Base-by-base conservation (phyloP, 306 rosid species). In the Rosa lucieae region DNA sequence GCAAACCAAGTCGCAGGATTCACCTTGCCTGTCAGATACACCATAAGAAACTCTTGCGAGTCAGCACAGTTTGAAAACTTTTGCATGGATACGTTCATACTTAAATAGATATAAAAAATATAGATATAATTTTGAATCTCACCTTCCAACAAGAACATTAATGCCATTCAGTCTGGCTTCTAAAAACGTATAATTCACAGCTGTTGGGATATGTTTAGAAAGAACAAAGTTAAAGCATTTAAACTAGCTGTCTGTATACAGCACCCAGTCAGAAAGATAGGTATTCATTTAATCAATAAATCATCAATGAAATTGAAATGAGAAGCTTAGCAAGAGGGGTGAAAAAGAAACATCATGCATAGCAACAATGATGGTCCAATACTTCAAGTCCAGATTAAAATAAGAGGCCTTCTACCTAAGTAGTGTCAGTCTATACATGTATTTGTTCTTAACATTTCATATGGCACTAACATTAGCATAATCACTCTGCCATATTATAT, bases 1-100 rank as follows among this genome's bases (percentile, higher is more conserved):
- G 95, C 99, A 94, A 86, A 86, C 95, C 56, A 91, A 85, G 83
- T 89, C 87, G 37, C 97, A 94, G 40, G 99, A 88, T 86, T 94
- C 92, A 53, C 95, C 97, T 89, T 82, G 97, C 82, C 98, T 94
- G 80, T 77, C 85, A 77, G 80, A 58, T 79, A 93, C 58, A 83
- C 47, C 66, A 85, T 26, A 78, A 42, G 77, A 76, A 82, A 77
- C 79, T 86, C 76, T 58, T 53, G 61, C 35, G 79, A 70, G 74
- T 74, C 78, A 62, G 82, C 59, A 85, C 6, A 74, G 61, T 68
- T 85, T 67, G 63, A 85, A 82, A 79, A 61, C 37, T 66, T 35
- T 39, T 51, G 26, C 17, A 8, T 37, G n/a, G 21, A 53, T 39
- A 53, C 5, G 56, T 55, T 6, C 58, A 39, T 73, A 73, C 29